phyloP scores from a whole-genome alignment of 345 rosid genomes.

The Draba incana region DNA sequence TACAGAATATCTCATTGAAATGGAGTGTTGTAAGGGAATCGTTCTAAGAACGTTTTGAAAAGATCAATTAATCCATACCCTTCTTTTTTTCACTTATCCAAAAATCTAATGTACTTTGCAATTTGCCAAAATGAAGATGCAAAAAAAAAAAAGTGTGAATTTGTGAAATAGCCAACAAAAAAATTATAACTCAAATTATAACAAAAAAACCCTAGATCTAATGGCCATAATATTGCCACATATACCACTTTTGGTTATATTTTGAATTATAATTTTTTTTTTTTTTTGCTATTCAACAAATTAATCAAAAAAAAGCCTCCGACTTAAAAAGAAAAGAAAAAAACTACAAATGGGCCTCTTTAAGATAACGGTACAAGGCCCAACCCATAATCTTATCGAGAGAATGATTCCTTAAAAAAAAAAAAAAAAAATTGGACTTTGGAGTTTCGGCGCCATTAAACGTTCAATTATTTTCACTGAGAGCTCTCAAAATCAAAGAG shows the following conservation, averaged over 20 bases:
- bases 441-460: slow-evolving; percentile 36
- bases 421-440: neutral
- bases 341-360: neutral
- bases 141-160: too few species aligned
- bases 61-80: neutral
- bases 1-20: neutral
- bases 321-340: too few species aligned
- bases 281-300: too few species aligned
- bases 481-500: slow-evolving; percentile 20
- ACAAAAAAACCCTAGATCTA: too few species aligned
- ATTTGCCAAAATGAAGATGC: neutral
- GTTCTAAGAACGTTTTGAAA: neutral
- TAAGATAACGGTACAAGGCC: neutral
- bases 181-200: too few species aligned
- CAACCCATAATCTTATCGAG: neutral
- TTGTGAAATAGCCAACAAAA: too few species aligned
- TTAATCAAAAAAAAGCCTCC: too few species aligned
- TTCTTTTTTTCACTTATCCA: neutral
- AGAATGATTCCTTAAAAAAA: neutral
- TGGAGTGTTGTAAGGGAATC: neutral
- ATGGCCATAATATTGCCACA: too few species aligned
- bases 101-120: neutral
- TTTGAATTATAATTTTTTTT: too few species aligned
- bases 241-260: too few species aligned
- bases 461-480: slow-evolving; percentile 16